phyloP scores from a whole-genome alignment of 495 filamentous ascomycete genomes.

The Penicillium bovifimosum region DNA sequence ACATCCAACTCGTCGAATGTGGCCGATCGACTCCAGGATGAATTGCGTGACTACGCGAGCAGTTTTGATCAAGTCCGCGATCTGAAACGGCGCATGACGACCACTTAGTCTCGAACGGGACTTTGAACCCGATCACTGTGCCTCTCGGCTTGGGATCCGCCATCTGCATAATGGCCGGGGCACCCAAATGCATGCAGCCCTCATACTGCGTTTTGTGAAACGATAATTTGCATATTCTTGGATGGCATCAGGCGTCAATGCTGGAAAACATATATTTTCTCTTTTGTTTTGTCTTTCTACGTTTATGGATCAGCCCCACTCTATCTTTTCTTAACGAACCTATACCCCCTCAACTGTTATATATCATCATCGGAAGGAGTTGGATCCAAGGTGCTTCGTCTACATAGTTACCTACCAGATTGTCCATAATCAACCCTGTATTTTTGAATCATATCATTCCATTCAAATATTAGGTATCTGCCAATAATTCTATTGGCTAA shows the following conservation, averaged over 20 bases:
- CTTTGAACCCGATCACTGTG: neutral
- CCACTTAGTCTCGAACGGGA: conserved; percentile 20
- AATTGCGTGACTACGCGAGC: conserved; percentile 79
- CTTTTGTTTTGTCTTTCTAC: neutral
- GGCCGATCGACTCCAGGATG: conserved; percentile 69
- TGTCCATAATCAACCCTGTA: neutral
- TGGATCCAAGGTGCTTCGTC: neutral
- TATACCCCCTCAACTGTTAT: conserved; percentile 8
- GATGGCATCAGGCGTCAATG: neutral
- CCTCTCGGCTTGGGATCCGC: neutral
- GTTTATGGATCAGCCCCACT: neutral
- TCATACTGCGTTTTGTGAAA: conserved; percentile 2
- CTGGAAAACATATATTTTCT: conserved; percentile 5
- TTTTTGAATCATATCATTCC: neutral
- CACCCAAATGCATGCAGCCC: conserved; percentile 1
- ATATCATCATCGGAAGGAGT: conserved; percentile 6
- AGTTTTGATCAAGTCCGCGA: conserved; percentile 80
- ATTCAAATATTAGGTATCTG: neutral
- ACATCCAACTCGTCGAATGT: conserved; percentile 48
- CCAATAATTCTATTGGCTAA: neutral
- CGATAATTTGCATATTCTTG: conserved; percentile 3
- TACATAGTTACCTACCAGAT: neutral
- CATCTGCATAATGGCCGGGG: neutral
- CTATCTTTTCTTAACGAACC: neutral
- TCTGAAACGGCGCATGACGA: conserved; percentile 53